Evolutionary conservation across 768 basidiomycete genomes (phyloP).

Genomic region (Rhodosporidiobolus sp.): DNA sequence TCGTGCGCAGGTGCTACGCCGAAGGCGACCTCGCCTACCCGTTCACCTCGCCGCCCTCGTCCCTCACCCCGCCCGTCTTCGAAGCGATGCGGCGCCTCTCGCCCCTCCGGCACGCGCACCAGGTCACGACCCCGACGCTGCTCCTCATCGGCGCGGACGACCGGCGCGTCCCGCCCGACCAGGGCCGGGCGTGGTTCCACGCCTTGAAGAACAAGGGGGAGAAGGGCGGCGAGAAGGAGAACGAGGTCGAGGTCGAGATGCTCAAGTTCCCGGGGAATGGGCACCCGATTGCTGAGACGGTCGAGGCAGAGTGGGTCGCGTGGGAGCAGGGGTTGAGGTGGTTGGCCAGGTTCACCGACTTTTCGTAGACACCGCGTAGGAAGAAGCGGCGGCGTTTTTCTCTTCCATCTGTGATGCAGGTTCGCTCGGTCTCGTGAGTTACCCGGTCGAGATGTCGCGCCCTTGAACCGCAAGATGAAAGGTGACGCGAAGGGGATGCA

Average conservation of each 20-base stretch:
- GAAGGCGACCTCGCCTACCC: slow-evolving; percentile 51
- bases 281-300: slow-evolving; percentile 60
- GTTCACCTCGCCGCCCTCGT: slow-evolving; percentile 44
- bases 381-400: too few relatives aligned
- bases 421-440: too few relatives aligned
- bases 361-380: neutral
- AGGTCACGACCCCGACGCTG: slow-evolving; percentile 58
- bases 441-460: too few relatives aligned
- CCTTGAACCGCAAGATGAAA: too few relatives aligned
- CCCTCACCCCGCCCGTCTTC: slow-evolving; percentile 56
- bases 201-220: slow-evolving; percentile 62
- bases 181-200: slow-evolving; percentile 65
- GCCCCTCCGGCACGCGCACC: slow-evolving; percentile 59
- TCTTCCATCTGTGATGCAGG: too few relatives aligned
- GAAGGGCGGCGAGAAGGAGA: slow-evolving; percentile 47
- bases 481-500: too few relatives aligned
- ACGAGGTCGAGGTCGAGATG: slow-evolving; percentile 59
- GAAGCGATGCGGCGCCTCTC: slow-evolving; percentile 55
- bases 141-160: slow-evolving; percentile 63
- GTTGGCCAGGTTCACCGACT: slow-evolving; percentile 48
- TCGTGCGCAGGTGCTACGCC: slow-evolving; percentile 46
- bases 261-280: slow-evolving; percentile 62
- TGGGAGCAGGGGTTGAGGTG: slow-evolving; percentile 60
- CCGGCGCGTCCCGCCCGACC: slow-evolving; percentile 61
- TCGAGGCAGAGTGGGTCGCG: slow-evolving; percentile 53